Evolutionary conservation across 805 yeast genomes (phyloP), one percentile per base, ranked within the genome.

Genomic region (Hanseniaspora valbyensis): DNA sequence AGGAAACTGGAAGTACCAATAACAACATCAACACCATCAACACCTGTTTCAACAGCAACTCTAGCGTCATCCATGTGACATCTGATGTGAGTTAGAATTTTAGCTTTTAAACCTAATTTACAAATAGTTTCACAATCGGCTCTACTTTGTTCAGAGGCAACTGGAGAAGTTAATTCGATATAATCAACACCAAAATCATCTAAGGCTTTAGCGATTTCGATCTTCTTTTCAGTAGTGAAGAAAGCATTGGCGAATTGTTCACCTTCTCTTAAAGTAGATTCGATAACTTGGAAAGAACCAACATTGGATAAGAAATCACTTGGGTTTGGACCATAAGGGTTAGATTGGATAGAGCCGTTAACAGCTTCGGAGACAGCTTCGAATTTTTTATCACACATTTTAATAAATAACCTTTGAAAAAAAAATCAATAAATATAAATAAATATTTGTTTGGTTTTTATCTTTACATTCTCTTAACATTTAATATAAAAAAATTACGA

Each of bases 1-100:
- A 92, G 74, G 67, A 88, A 92, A 68, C 84, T 95, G 29, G 96
- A 89, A 21, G 97, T 90, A 57, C 97, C 97, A 68, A 90, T 90
- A 54, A 90, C 96, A 52, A 90, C 96, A 71, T 92, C 96, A 55
- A 90, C 97, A 70, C 97, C 98, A 66, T 92, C 97, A 49, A 92
- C 98, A 66, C 98, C 97, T 36, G 97, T 90, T 63, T 86, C 92
- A 43, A 90, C 98, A 5, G 98, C 98, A 54, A 92, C 85, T 61
- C 82, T 77, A 52, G 97, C 98, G 63, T 92, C 98, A 68, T 90
- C 97, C 96, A 90, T 90, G 71, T 90, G 96, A 70, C 98, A 90
- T 69, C 97, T 80, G 59, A 92, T 92, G 68, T 90, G 97, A 44
- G 98, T 90, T 58, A 90, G 77, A 56, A 92, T 87, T 73, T 92